Conservation (phyloP, 1,139 yeast genomes). For the Pichia sp. region DNA sequence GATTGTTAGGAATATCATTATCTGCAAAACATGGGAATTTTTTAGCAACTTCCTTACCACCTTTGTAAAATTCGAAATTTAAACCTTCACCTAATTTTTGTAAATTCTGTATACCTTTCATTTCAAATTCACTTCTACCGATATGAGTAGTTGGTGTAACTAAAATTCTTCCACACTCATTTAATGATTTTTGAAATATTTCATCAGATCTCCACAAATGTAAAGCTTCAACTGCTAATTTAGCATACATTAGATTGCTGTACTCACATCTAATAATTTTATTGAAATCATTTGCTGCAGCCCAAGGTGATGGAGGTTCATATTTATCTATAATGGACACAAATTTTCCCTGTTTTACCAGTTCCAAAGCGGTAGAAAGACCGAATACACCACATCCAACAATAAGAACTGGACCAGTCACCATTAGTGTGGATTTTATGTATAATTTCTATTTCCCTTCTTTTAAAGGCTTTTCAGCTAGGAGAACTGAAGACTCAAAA, state of each 20-base stretch:
- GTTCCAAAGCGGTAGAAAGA: constrained; percentile 33
- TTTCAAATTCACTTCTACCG: constrained; percentile 17
- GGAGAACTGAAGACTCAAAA: no score
- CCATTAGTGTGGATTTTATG: constrained; percentile 6
- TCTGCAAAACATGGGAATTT: constrained; percentile 16
- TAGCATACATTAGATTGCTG: constrained; percentile 33
- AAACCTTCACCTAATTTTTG: constrained; percentile 25
- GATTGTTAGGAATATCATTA: constrained; percentile 8
- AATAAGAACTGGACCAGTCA: constrained; percentile 16
- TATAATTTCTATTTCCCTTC: neutral
- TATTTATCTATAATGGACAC: constrained; percentile 36
- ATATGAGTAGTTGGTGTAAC: constrained; percentile 21
- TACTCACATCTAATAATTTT: constrained; percentile 44
- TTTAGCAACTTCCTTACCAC: constrained; percentile 9
- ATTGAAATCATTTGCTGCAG: constrained; percentile 45
- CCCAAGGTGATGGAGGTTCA: constrained; percentile 40
- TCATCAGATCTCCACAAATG: constrained; percentile 35
- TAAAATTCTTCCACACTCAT: constrained; percentile 33
- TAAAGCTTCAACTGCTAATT: constrained; percentile 38
- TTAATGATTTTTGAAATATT: constrained; percentile 29
- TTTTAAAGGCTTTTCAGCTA: no score
- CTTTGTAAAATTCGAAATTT: constrained; percentile 13
- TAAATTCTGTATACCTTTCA: constrained; percentile 15
- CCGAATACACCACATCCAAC: constrained; percentile 37
- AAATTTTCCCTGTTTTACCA: constrained; percentile 22